Evolutionary conservation across 805 yeast genomes (phyloP).

Genomic region (Torulaspora quercuum): DNA sequence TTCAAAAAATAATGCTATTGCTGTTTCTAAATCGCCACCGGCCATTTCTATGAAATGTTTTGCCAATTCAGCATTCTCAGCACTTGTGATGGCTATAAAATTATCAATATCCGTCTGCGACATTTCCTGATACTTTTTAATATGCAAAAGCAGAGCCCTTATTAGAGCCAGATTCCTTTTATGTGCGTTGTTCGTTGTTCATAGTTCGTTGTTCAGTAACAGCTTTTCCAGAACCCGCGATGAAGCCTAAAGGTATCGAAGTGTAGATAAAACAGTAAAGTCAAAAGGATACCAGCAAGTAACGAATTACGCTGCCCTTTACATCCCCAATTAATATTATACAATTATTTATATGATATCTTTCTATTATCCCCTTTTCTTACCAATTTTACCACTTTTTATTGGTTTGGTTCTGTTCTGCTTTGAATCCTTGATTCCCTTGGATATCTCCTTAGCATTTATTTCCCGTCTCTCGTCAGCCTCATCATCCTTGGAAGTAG

Average conservation of each 20-base stretch:
- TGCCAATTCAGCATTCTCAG: conserved; percentile 64
- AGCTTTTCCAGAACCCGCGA: no score
- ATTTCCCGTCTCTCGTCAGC: conserved; percentile 4
- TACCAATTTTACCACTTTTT: conserved; percentile 8
- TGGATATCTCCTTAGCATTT: conserved; percentile 2
- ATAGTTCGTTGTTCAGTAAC: no score
- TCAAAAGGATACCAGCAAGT: no score
- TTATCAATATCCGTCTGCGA: conserved; percentile 56
- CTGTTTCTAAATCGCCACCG: conserved; percentile 73
- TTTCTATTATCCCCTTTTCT: conserved; percentile 5
- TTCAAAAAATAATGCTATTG: conserved; percentile 81
- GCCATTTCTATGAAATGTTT: conserved; percentile 74
- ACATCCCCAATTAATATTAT: no score
- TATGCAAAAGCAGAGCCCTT: no score
- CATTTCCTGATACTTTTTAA: no score
- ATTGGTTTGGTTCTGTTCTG: conserved; percentile 5
- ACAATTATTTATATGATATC: no score
- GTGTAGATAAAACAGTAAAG: no score
- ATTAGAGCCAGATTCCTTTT: no score
- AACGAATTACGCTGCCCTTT: no score
- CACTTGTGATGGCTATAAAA: conserved; percentile 81
- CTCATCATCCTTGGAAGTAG: conserved; percentile 14
- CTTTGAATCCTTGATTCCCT: conserved; percentile 6
- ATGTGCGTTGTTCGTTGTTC: no score
- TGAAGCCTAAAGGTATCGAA: no score